These are phyloP conservation scores for Candida pseudoglaebosa DNA, from an alignment of 805 yeast genomes.

Conservation along the genomic window DNA sequence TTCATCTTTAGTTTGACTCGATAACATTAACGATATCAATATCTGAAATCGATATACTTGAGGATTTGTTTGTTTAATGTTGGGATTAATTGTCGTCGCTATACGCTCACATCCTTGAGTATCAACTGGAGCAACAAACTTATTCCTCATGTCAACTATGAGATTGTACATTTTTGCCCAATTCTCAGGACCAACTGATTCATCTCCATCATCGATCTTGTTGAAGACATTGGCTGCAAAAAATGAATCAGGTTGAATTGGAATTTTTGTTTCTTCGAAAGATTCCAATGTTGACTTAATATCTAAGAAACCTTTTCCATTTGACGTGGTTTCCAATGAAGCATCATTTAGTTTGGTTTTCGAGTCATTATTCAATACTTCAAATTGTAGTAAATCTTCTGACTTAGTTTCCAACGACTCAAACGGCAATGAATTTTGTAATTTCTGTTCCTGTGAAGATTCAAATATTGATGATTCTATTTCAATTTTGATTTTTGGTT, in stretches of 20 bases:
- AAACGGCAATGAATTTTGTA: too few species aligned
- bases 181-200: conserved; percentile 29
- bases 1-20: conserved; percentile 91
- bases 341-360: too few species aligned
- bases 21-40: conserved; percentile 76
- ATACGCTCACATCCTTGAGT: conserved; percentile 76
- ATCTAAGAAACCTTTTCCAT: too few species aligned
- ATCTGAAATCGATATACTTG: conserved; percentile 61
- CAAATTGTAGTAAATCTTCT: too few species aligned
- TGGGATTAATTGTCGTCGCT: conserved; percentile 41
- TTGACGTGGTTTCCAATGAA: too few species aligned
- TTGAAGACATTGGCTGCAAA: conserved; percentile 11
- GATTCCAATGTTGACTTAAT: too few species aligned
- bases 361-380: too few species aligned
- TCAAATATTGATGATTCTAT: too few species aligned
- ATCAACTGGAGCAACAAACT: conserved; percentile 80
- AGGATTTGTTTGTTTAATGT: conserved; percentile 30
- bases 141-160: conserved; percentile 62
- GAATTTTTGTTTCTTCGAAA: too few species aligned
- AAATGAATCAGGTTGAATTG: too few species aligned
- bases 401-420: too few species aligned
- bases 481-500: background rate
- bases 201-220: conserved; percentile 5
- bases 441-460: too few species aligned
- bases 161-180: conserved; percentile 57